phyloP scores from a whole-genome alignment of 202 grass and related monocot genomes.

The Elaeis oleifera region DNA sequence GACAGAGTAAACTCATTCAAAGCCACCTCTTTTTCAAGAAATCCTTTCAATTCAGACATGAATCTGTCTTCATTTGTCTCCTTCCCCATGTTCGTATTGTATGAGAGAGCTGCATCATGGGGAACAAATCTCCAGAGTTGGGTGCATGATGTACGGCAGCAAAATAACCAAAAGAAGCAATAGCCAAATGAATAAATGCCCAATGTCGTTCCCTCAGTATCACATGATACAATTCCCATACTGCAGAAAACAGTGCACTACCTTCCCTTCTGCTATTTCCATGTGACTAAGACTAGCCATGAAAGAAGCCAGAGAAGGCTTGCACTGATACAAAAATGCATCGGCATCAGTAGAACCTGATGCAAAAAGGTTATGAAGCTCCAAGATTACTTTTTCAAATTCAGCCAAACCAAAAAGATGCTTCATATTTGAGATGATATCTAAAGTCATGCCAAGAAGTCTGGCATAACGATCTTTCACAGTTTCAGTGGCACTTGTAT shows the following conservation, averaged over 20 bases:
- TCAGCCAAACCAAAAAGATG: conserved; percentile 50
- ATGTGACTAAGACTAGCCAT: conserved; percentile 65
- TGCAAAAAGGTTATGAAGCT: conserved; percentile 45
- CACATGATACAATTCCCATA: conserved; percentile 56
- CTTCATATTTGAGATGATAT: conserved; percentile 60
- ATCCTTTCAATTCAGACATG: conserved; percentile 68
- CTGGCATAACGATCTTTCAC: conserved; percentile 40
- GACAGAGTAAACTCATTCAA: conserved; percentile 29
- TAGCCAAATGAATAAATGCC: conserved; percentile 57
- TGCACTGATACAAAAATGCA: conserved; percentile 46
- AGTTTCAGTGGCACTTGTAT: conserved; percentile 36
- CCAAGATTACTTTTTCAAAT: conserved; percentile 52
- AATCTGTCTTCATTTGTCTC: conserved; percentile 55
- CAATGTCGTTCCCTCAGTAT: conserved; percentile 68
- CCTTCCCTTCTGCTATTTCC: conserved; percentile 49
- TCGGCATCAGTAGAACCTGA: conserved; percentile 31
- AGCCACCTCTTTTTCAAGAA: conserved; percentile 68
- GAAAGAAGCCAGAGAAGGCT: conserved; percentile 64
- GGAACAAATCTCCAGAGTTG: conserved; percentile 84
- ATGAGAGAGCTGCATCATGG: conserved; percentile 70
- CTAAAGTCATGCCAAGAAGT: conserved; percentile 58
- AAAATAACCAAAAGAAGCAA: conserved; percentile 81
- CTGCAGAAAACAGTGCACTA: conserved; percentile 40
- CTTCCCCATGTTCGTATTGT: conserved; percentile 41
- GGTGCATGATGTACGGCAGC: conserved; percentile 68